Conservation (phyloP, 352 stramenopile genomes). For the Poterioochromonas sp. region DNA sequence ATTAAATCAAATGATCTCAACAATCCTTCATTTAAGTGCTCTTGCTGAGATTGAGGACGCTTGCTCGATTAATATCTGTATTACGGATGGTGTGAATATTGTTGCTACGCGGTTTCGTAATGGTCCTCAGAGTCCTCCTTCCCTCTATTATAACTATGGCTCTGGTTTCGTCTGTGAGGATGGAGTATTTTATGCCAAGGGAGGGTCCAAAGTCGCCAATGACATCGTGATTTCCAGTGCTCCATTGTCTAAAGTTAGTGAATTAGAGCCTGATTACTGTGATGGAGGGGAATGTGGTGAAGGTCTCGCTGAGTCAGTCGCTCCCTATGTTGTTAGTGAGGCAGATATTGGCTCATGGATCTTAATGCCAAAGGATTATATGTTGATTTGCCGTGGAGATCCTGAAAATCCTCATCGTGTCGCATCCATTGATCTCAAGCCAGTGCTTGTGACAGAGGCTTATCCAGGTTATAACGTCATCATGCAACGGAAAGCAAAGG, state of each 20-base stretch:
- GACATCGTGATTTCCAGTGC: neutral
- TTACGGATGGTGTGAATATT: slow-evolving; percentile 15
- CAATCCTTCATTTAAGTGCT: neutral
- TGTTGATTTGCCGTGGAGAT: neutral
- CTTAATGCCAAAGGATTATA: neutral
- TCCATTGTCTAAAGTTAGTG: neutral
- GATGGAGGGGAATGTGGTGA: neutral
- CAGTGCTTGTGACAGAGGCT: too few relatives aligned
- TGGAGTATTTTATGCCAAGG: neutral
- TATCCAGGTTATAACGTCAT: too few relatives aligned
- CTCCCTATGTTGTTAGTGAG: too few relatives aligned
- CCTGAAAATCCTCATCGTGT: neutral
- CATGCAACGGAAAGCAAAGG: too few relatives aligned
- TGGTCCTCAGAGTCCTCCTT: neutral
- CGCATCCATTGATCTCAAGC: too few relatives aligned
- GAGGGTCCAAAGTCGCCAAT: neutral
- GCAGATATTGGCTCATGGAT: neutral
- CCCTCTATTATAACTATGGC: slow-evolving; percentile 17
- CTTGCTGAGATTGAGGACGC: neutral
- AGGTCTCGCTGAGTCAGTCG: neutral
- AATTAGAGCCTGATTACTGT: too few relatives aligned
- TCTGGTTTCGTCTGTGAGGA: neutral
- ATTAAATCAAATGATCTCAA: neutral
- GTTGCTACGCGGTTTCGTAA: slow-evolving; percentile 8
- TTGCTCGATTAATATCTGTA: neutral